phyloP scores from a whole-genome alignment of 257 asterid genomes.

The Jaltomata sinuosa region DNA sequence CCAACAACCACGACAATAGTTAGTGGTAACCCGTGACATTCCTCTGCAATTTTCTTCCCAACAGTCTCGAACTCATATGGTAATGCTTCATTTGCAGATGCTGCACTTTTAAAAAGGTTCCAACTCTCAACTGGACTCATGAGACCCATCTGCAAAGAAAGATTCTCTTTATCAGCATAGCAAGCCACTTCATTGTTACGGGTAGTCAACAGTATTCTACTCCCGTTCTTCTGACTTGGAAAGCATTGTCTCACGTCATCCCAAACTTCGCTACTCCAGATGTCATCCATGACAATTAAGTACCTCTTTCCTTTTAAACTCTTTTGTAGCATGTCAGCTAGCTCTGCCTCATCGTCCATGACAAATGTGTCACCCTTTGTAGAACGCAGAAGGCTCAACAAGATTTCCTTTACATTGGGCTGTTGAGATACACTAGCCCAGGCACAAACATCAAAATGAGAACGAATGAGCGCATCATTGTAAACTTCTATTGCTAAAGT shows the following conservation, averaged over 20 bases:
- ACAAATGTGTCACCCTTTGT: neutral
- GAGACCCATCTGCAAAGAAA: neutral
- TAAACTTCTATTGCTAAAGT: neutral
- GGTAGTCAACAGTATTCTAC: slow-evolving; percentile 10
- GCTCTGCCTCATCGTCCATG: neutral
- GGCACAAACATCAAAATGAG: neutral
- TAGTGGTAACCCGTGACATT: too few species aligned
- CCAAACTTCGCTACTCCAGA: neutral
- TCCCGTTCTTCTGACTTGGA: slow-evolving; percentile 2
- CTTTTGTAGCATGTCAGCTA: neutral
- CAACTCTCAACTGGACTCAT: neutral
- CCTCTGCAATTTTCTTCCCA: too few species aligned
- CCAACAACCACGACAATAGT: neutral
- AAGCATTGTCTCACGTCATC: neutral
- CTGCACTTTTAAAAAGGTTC: neutral
- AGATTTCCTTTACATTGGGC: neutral
- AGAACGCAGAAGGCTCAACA: neutral
- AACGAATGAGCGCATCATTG: neutral
- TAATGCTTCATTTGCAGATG: neutral
- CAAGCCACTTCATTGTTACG: neutral
- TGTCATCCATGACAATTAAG: slow-evolving; percentile 10
- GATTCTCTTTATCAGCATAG: neutral
- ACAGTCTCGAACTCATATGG: neutral
- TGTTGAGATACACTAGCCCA: neutral
- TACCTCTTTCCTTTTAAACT: neutral